Evolutionary conservation across 179 eudicot species (phyloP), one percentile per base, ranked within the genome.

Genomic region (Pouteria campechiana): DNA sequence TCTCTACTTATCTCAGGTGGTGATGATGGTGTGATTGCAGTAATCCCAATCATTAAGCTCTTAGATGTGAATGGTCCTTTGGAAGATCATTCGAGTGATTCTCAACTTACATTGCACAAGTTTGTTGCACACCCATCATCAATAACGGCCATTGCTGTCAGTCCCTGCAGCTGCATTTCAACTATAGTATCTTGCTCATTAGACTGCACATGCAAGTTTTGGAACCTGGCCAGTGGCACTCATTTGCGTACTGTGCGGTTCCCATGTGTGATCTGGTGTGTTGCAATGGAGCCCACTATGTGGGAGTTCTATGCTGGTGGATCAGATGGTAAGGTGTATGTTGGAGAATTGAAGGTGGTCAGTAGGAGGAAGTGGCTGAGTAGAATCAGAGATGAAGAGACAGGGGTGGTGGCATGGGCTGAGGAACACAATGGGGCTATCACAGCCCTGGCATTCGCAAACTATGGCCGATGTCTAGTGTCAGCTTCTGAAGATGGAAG

Each of bases 21-120:
- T 17, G 61, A 61, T 23, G 67, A 61, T 35, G 61, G 61, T 47
- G 48, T 28, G 10, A 48, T 48, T 37, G 49, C 51, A 5, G 67
- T 41, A 34, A 20, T 40, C n/a, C 40, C 60, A n/a, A 21, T 41
- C 3, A 31, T 17, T 3, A 17, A 17, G 33, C 55, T 61, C 2
- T 7, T 54, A 2, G 44, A 41, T 17, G 17, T 23, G 0, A 12
- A 32, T 5, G 2, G 23, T 12, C 2, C 7, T 2, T 20, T 23
- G 0, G 12, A 32, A 7, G 2, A 22, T 12, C 2, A 11, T 2
- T 14, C 5, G 12, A 27, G 34, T 18, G 24, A 16, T 23, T 17
- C 1, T 13, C 14, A 38, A 7, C 9, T 22, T 16, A 7, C 11
- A 15, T 14, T 52, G 7, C 50, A 31, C 7, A 34, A 34, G 1